These are phyloP conservation scores for Scheffersomyces stipitis DNA, from an alignment of 805 yeast genomes.

Conservation along the genomic window DNA sequence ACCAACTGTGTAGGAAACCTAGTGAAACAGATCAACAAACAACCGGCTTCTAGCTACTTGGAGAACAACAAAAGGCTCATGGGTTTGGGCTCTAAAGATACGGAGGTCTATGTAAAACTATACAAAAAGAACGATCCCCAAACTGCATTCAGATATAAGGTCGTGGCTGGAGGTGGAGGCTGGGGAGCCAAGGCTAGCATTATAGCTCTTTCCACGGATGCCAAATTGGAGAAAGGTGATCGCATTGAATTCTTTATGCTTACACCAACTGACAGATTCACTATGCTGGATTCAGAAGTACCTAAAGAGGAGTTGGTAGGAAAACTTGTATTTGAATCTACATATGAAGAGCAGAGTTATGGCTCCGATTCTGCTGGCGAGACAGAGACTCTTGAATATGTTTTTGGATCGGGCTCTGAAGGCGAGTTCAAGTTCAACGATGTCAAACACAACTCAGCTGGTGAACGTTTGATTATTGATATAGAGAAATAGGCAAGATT, in stretches of 20 bases:
- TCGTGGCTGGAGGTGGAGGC: constrained; percentile 74
- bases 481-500: no score
- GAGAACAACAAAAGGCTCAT: constrained; percentile 44
- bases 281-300: constrained; percentile 2
- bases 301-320: constrained; percentile 1
- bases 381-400: constrained; percentile 9
- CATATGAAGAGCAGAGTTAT: constrained; percentile 29
- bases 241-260: constrained; percentile 47
- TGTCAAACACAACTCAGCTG: constrained; percentile 28
- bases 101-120: constrained; percentile 40
- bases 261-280: constrained; percentile 32
- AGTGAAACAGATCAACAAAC: constrained; percentile 52
- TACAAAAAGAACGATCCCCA: constrained; percentile 12
- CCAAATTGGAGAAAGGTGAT: constrained; percentile 45
- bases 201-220: constrained; percentile 64
- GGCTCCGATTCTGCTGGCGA: constrained; percentile 6
- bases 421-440: constrained; percentile 26
- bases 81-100: constrained; percentile 41
- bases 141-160: constrained; percentile 41
- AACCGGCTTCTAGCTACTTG: constrained; percentile 57
- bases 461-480: constrained; percentile 19
- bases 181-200: constrained; percentile 72
- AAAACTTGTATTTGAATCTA: constrained; percentile 26
- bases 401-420: constrained; percentile 35
- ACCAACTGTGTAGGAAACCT: constrained; percentile 58